phyloP scores from a whole-genome alignment of 2,329 filamentous ascomycete genomes.

The Arthrobotrys megalospora region DNA sequence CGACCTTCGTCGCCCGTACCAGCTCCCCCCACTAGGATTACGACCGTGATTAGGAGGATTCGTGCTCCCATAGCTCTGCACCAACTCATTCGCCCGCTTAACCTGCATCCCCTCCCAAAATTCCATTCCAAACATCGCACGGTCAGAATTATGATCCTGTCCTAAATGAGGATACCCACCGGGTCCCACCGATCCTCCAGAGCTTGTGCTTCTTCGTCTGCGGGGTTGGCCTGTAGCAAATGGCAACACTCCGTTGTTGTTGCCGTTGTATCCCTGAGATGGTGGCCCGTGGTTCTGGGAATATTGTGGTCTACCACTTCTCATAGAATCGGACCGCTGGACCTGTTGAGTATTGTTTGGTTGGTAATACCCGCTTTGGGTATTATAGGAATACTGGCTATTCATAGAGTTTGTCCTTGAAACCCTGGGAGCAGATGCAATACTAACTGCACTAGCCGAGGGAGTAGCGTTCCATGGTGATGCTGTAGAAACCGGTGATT shows the following conservation, averaged over 20 bases:
- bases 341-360: conserved; percentile 28
- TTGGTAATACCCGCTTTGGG: conserved; percentile 37
- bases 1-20: conserved; percentile 10
- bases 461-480: conserved; percentile 20
- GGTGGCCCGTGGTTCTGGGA: conserved; percentile 16
- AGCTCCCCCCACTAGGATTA: background rate
- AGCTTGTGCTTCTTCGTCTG: conserved; percentile 36
- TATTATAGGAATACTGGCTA: conserved; percentile 47
- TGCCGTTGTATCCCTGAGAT: conserved; percentile 7
- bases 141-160: conserved; percentile 27
- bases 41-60: conserved; percentile 16
- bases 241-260: conserved; percentile 29
- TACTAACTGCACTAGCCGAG: conserved; percentile 11
- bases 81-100: conserved; percentile 46
- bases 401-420: conserved; percentile 54
- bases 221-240: conserved; percentile 41
- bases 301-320: conserved; percentile 9
- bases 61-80: conserved; percentile 48
- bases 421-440: conserved; percentile 1
- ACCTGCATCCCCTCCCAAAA: conserved; percentile 40
- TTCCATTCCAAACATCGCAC: conserved; percentile 40
- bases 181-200: conserved; percentile 42
- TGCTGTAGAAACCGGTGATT: conserved; percentile 28
- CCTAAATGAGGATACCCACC: conserved; percentile 53
- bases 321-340: conserved; percentile 31